A percentile compares a stretch with the other conserved stretches of the same genome.
Conservation (phyloP, 768 basidiomycete species). For the Leccinum subgranulosum region DNA sequence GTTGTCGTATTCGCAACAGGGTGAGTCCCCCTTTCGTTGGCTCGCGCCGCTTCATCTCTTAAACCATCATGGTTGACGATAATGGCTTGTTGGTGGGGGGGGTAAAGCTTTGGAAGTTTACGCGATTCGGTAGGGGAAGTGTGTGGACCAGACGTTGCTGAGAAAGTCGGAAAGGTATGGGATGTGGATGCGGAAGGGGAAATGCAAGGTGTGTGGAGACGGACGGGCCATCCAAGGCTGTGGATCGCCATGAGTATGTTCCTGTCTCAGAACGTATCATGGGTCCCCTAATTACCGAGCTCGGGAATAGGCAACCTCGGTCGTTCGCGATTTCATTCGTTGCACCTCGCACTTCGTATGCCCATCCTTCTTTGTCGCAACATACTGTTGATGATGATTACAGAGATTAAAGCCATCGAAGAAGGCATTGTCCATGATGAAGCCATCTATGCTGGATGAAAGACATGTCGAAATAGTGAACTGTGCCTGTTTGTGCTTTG, state of each 20-base stretch:
- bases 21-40: background rate
- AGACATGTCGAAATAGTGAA: conserved; percentile 28
- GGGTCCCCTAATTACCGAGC: background rate
- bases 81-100: background rate
- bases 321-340: background rate
- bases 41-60: background rate
- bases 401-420: background rate
- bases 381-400: background rate
- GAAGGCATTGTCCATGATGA: background rate
- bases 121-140: background rate
- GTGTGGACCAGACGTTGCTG: background rate
- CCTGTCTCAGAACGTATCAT: background rate
- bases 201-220: background rate
- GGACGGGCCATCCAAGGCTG: background rate
- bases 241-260: background rate
- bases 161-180: background rate
- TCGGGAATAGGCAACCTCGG: background rate
- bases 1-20: background rate
- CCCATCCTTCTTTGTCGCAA: background rate
- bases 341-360: background rate
- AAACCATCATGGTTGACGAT: background rate
- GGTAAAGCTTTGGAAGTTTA: background rate
- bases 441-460: background rate
- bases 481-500: too few relatives aligned
- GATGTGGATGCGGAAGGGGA: background rate